A percentile compares a stretch with the other conserved stretches of the same genome.
These are phyloP conservation scores for Salvia splendens DNA, from an alignment of 257 asterid genomes.

Conservation along the genomic window DNA sequence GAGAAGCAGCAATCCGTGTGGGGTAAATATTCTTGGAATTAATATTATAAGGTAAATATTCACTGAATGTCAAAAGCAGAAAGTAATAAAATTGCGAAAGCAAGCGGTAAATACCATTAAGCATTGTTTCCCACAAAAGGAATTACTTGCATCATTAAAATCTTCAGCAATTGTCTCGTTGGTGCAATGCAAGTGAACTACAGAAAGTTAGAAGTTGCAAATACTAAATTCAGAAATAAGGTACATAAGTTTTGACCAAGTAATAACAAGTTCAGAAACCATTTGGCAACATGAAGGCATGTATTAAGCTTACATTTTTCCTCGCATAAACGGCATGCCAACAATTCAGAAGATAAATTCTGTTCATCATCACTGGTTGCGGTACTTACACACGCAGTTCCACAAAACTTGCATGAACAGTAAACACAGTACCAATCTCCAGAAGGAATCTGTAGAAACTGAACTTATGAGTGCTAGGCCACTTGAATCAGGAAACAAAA, in stretches of 20 bases:
- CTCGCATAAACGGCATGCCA: conserved; percentile 71
- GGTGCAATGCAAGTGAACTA: conserved; percentile 76
- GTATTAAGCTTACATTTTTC: conserved; percentile 64
- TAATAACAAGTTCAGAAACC: conserved; percentile 5
- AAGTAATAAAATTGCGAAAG: conserved; percentile 24
- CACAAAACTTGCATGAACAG: conserved; percentile 96
- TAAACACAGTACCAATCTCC: conserved; percentile 90
- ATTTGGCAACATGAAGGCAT: conserved; percentile 23
- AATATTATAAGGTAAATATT: conserved; percentile 8
- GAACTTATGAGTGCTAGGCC: conserved; percentile 23
- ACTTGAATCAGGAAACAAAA: not conserved
- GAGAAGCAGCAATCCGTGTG: conserved; percentile 10
- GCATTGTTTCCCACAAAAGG: conserved; percentile 83
- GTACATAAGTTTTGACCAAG: conserved; percentile 15
- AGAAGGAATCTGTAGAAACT: conserved; percentile 61
- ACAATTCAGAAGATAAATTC: conserved; percentile 42
- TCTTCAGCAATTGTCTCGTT: conserved; percentile 43
- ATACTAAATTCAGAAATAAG: conserved; percentile 16
- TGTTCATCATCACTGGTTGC: conserved; percentile 39
- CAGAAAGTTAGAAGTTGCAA: conserved; percentile 33
- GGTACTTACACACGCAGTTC: conserved; percentile 49
- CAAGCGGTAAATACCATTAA: conserved; percentile 52
- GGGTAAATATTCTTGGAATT: not conserved
- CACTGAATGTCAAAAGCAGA: not conserved
- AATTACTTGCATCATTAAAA: conserved; percentile 39